These are phyloP conservation scores for Cercospora nicotianae DNA, from an alignment of 2,329 filamentous ascomycete species.

Conservation along the genomic window DNA sequence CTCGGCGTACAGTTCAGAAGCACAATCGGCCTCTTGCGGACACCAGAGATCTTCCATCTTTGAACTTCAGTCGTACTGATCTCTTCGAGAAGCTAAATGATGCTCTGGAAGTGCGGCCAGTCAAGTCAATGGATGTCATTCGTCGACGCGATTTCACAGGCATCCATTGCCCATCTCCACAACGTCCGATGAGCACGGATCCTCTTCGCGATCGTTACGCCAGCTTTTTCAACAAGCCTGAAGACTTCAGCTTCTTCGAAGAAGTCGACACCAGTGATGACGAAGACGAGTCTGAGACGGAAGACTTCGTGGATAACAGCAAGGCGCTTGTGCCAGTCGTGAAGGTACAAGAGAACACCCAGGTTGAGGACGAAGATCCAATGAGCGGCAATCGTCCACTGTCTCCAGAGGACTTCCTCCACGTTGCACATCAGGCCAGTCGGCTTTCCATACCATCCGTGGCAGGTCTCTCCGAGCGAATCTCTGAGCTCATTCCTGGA, in stretches of 20 bases:
- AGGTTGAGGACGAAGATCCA: slow-evolving; percentile 25
- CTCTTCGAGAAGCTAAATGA: slow-evolving; percentile 49
- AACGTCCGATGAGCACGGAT: slow-evolving; percentile 42
- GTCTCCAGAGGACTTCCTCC: slow-evolving; percentile 46
- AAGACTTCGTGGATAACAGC: slow-evolving; percentile 18
- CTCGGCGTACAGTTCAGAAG: slow-evolving; percentile 33
- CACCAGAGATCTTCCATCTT: slow-evolving; percentile 46
- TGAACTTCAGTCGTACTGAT: slow-evolving; percentile 51
- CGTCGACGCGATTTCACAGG: slow-evolving; percentile 36
- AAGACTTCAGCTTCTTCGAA: slow-evolving; percentile 38
- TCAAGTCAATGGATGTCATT: slow-evolving; percentile 42
- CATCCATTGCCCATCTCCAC: slow-evolving; percentile 37
- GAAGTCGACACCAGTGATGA: slow-evolving; percentile 25
- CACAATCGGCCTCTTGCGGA: slow-evolving; percentile 39
- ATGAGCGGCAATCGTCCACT: slow-evolving; percentile 35
- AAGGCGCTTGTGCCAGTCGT: slow-evolving; percentile 29
- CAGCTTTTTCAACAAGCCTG: slow-evolving; percentile 49
- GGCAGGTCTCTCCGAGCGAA: slow-evolving; percentile 46
- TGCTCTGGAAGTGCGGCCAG: slow-evolving; percentile 43
- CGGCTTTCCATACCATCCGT: slow-evolving; percentile 50
- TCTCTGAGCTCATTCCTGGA: slow-evolving; percentile 49
- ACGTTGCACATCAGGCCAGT: slow-evolving; percentile 46
- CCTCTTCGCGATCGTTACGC: slow-evolving; percentile 47
- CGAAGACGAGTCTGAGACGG: slow-evolving; percentile 25
- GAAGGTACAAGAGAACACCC: slow-evolving; percentile 31